Evolutionary conservation across 129 eudicot species (phyloP).

Genomic region (Centaurea solstitialis): DNA sequence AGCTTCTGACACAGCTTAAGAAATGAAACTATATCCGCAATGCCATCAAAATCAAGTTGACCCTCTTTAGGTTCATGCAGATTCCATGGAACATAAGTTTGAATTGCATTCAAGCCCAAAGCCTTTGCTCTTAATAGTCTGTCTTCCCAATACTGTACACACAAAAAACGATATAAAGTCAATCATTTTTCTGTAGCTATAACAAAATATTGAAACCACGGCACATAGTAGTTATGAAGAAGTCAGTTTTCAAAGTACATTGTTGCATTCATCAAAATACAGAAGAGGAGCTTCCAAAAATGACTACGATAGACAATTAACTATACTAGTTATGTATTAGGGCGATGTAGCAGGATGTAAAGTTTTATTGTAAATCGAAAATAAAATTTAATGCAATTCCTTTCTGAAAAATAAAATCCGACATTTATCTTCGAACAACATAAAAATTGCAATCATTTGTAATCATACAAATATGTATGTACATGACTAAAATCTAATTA

Average conservation of each 20-base stretch:
- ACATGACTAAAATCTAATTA: too few species aligned
- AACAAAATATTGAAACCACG: background rate
- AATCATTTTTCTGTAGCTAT: background rate
- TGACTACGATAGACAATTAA: background rate
- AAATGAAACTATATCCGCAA: constrained; percentile 84
- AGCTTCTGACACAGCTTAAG: constrained; percentile 76
- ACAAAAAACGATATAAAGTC: background rate
- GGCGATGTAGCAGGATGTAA: background rate
- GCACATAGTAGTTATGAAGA: background rate
- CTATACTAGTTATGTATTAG: background rate
- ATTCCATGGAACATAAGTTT: constrained; percentile 99
- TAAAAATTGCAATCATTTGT: too few species aligned
- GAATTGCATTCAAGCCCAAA: constrained; percentile 91
- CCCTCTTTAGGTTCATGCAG: constrained; percentile 90
- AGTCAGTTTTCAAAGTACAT: background rate
- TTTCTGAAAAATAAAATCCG: too few species aligned
- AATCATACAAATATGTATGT: too few species aligned
- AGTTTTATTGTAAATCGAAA: background rate
- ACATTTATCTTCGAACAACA: too few species aligned
- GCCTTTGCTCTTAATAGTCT: constrained; percentile 92
- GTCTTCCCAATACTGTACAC: constrained; percentile 87
- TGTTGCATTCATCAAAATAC: constrained; percentile 6
- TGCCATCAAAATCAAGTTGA: constrained; percentile 67
- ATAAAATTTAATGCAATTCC: too few species aligned
- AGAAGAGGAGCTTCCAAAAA: constrained; percentile 6